These are phyloP conservation scores for Melanogaster broomeanus DNA, from an alignment of 768 basidiomycete species.

Conservation along the genomic window DNA sequence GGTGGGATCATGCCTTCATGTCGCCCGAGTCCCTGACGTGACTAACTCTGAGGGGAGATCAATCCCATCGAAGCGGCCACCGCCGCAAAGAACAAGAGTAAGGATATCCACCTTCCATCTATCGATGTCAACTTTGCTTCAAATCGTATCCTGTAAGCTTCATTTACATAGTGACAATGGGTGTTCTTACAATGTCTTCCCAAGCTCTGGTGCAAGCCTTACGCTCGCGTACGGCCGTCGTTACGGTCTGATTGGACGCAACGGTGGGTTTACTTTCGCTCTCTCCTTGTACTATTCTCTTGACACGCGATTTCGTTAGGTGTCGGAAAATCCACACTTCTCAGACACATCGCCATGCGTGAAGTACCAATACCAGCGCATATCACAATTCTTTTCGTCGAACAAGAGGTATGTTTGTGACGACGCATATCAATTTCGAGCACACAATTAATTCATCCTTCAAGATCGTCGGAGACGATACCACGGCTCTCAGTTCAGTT, in stretches of 20 bases:
- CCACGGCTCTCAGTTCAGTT: constrained; percentile 88
- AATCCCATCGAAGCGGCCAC: constrained; percentile 87
- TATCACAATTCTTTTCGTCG: constrained; percentile 96
- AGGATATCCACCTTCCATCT: constrained; percentile 91
- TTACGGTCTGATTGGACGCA: constrained; percentile 90
- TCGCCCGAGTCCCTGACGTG: not conserved
- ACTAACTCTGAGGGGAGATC: constrained; percentile 47
- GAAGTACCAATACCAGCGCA: constrained; percentile 93
- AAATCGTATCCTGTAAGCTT: constrained; percentile 79
- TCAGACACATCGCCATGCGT: constrained; percentile 92
- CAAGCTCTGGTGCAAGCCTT: constrained; percentile 79
- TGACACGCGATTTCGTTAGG: constrained; percentile 38
- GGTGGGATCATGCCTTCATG: constrained; percentile 39
- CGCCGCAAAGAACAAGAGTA: constrained; percentile 89
- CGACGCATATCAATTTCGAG: not conserved
- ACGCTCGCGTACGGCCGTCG: constrained; percentile 88
- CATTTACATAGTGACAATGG: not conserved
- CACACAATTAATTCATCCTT: not conserved
- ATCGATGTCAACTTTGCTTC: constrained; percentile 98
- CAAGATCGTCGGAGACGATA: constrained; percentile 92
- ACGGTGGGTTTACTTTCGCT: constrained; percentile 45
- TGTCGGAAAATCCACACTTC: constrained; percentile 96
- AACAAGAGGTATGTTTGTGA: constrained; percentile 76
- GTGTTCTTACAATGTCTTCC: constrained; percentile 3
- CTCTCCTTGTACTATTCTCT: not conserved